Conservation (phyloP, 2,329 filamentous ascomycete species). For the Fusarium verrucosum region DNA sequence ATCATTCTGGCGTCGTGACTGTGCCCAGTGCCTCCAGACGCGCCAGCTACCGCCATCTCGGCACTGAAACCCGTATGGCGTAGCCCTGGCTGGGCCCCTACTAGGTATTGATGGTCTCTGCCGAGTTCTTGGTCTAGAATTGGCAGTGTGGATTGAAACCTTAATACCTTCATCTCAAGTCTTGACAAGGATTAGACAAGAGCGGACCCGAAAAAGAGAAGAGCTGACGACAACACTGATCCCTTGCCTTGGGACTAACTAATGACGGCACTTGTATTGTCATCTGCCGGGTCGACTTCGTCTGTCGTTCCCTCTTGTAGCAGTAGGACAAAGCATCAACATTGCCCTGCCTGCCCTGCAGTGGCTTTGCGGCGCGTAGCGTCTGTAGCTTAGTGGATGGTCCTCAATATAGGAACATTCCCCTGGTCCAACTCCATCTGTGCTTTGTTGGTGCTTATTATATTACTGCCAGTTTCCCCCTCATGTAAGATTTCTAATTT, state of each 20-base stretch:
- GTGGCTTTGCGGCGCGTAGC: slow-evolving; percentile 26
- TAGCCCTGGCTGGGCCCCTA: neutral
- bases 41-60: neutral
- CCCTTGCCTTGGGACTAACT: slow-evolving; percentile 4
- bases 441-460: slow-evolving; percentile 19
- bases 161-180: slow-evolving; percentile 10
- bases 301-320: neutral
- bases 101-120: neutral
- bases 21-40: neutral
- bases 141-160: slow-evolving; percentile 34
- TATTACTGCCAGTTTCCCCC: slow-evolving; percentile 19
- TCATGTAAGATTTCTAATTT: slow-evolving; percentile 9
- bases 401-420: slow-evolving; percentile 15
- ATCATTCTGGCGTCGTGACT: neutral
- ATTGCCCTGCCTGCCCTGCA: neutral
- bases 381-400: slow-evolving; percentile 9
- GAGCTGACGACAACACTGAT: slow-evolving; percentile 18
- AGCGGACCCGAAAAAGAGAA: slow-evolving; percentile 14
- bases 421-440: slow-evolving; percentile 22
- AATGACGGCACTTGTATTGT: slow-evolving; percentile 22
- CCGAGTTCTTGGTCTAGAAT: neutral
- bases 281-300: slow-evolving; percentile 27
- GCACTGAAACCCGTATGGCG: slow-evolving; percentile 3
- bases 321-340: neutral
- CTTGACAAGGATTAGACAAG: slow-evolving; percentile 7